Evolutionary conservation across 2,329 filamentous ascomycete genomes (phyloP), one percentile per base, ranked within the genome.

Genomic region (Lasiodiplodia theobromae): DNA sequence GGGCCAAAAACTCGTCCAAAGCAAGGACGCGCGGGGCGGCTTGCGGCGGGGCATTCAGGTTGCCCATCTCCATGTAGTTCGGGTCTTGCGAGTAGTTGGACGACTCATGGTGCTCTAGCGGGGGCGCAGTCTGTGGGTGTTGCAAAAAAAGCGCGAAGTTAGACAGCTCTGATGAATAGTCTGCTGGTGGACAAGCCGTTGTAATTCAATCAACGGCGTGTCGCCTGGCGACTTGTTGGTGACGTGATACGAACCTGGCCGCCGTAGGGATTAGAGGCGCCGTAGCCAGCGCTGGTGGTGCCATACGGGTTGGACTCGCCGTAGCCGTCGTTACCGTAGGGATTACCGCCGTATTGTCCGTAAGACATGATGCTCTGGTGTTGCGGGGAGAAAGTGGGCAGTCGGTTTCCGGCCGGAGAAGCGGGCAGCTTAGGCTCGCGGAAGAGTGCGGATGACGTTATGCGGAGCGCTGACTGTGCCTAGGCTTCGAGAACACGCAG

Each of bases 1-100:
- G 89, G 73, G 83, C 79, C 71, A 93, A 86, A 81, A 92, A 93
- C 71, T 92, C 90, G 71, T 86, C 83, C 76, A 90, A 88, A 66
- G 85, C 85, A 74, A 92, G 82, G 72, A 76, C 71, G 5, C 81
- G 80, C 49, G 78, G 71, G 70, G 84, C 81, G 72, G 87, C 85
- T 81, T 72, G 71, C 34, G 71, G 70, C 62, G 10, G 60, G 47
- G 56, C 40, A 54, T 47, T 58, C 49, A 44, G 7, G 8, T 38
- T 38, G 21, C 44, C 40, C 47, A 58, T 47, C 40, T 74, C 67
- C 21, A 78, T 79, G 70, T 81, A 80, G 49, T 80, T 76, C 53
- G 79, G 79, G 3, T 73, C 72, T 66, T 80, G 78, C 68, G 79
- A 81, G 69, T 80, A 79, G 72, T 77, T 77, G 40, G 79, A 80